phyloP scores from a whole-genome alignment of 2,329 filamentous ascomycete genomes.

The Pyrenophora tritici-repentis region DNA sequence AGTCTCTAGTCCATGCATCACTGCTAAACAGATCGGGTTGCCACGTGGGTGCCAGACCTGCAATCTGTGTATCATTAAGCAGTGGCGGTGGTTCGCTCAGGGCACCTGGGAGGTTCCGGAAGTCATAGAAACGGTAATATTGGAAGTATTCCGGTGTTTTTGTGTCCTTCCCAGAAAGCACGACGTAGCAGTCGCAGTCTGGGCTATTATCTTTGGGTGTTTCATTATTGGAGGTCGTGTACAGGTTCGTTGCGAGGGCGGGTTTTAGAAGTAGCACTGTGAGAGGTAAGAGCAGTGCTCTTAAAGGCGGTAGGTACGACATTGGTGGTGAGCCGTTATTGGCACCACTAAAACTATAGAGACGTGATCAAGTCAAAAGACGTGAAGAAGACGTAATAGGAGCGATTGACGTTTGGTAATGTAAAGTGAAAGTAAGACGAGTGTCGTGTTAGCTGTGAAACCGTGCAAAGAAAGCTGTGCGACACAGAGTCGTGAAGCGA shows the following conservation, averaged over 20 bases:
- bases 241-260: conserved; percentile 28
- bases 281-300: conserved; percentile 33
- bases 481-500: no score
- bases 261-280: conserved; percentile 29
- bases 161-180: conserved; percentile 49
- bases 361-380: no score
- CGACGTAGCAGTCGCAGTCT: conserved; percentile 55
- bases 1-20: conserved; percentile 44
- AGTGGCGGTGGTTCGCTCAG: conserved; percentile 31
- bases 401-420: no score
- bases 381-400: no score
- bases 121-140: conserved; percentile 59
- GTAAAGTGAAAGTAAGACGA: no score
- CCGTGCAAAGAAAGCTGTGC: no score
- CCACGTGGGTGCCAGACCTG: conserved; percentile 30
- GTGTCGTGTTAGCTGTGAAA: no score
- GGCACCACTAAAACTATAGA: no score
- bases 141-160: conserved; percentile 53
- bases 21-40: conserved; percentile 48
- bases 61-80: conserved; percentile 30
- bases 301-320: conserved; percentile 24
- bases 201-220: conserved; percentile 41
- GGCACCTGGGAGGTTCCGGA: conserved; percentile 49
- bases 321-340: conserved; percentile 5
- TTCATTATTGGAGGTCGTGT: conserved; percentile 36